Base-by-base conservation (phyloP, 140 eudicot genomes). In the Flaveria floridana region DNA sequence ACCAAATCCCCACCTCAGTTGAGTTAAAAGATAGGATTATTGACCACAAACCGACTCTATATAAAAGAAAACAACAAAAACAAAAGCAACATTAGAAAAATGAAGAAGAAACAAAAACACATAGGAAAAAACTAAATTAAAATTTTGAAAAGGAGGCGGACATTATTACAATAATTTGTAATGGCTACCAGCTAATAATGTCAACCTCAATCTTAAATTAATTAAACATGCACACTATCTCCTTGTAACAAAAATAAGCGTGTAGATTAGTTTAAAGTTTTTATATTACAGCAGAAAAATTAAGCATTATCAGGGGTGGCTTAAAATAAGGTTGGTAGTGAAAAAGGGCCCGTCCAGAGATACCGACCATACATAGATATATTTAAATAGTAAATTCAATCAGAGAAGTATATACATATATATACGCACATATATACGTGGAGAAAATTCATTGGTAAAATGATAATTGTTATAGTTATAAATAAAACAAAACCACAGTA, bases 141-240 rank as follows among this genome's bases (percentile, higher is more conserved):
- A 72, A 65, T 7, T 23, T 28, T 55, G 78, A 76, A 63, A 69
- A 66, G 66, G 73, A 34, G 76, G 58, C 23, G 79, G 79, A 57
- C 62, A 73, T 72, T 82, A 72, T 46, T 21, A 67, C 66, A 74
- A 68, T 80, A 34, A 57, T 79, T 65, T 26, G 74, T 65, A 71
- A 56, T 73, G 85, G 64, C 19, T 14, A 65, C 28, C 84, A 81
- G 85, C 85, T 81, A 81, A 63, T 76, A 34, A 34, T 34, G 59
- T 76, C 81, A 64, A 65, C 70, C 83, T 71, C n/a, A 55, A 76
- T 65, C 75, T 71, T 56, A 55, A 64, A 44, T 46, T 65, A 81
- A 71, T 78, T 58, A 34, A 34, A 34, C 41, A 7, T 34, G 41
- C 41, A 34, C 41, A 34, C 41, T 34, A 34, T 34, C 41, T 34